Evolutionary conservation across 2,329 filamentous ascomycete species (phyloP), one percentile per base, ranked within the genome.

Genomic region (Diaporthe ilicicola): DNA sequence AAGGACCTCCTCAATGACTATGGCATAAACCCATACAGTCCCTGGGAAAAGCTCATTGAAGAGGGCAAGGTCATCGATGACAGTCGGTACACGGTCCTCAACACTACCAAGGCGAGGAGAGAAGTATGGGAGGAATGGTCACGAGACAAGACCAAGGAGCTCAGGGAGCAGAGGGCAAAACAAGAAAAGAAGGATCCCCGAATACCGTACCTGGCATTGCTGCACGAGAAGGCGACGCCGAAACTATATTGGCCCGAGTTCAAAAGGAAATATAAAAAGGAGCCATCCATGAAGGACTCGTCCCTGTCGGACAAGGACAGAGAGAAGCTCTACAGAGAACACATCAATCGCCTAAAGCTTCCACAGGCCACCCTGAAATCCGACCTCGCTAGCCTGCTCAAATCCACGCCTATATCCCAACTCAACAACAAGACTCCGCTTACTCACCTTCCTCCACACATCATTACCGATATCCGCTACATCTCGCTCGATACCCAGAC

Each of bases 231-330:
- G 75, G 95, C 95, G 0, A 96, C 92, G 0, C 92, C 94, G 0
- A 98, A 97, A 82, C 87, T 99, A 1, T 99, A 97, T 85, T 99
- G 96, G 96, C 92, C 94, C 0, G 96, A 99, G 79, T 99, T 99
- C 82, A 94, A 93, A 76, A 88, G 96, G 42, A 99, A 98, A 79
- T 96, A 90, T 81, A 92, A 92, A 74, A 95, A 92, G 74, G 94
- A 97, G 74, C 81, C 88, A 0, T 88, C 91, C 66, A 94, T 99
- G 92, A 92, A 91, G 72, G 92, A 95, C 71, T 84, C 89, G 37
- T 88, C 86, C 64, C 84, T 95, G 29, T 83, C 85, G 42, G 94
- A 95, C 77, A 94, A 92, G 79, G 93, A 95, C 66, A 88, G 92
- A 42, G 94, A 97, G 78, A 94, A 92, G 81, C 85, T 89, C 66